Percentiles rank a stretch among this genome's conserved stretches.
Evolutionary conservation across 306 rosid genomes (phyloP).

Genomic region (Cotoneaster glaucophyllus): DNA sequence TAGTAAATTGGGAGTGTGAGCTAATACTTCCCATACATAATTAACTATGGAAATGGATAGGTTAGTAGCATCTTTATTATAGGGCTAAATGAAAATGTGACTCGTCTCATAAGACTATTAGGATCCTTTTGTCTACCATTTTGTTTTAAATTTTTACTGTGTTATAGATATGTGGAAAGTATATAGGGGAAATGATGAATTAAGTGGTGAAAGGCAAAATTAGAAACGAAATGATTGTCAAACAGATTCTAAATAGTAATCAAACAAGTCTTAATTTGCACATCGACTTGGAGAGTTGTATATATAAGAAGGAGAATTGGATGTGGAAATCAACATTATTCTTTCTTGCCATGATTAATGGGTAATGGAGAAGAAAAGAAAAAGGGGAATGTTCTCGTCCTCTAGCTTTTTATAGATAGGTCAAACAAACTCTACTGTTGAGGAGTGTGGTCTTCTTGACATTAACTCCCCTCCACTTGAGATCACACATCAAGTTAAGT

Average conservation of each 20-base stretch:
- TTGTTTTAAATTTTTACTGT: not conserved
- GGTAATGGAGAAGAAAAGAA: not conserved
- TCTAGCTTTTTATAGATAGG: not conserved
- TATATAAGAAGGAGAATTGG: not conserved
- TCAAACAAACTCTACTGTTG: not conserved
- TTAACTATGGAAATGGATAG: not conserved
- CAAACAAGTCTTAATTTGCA: not conserved
- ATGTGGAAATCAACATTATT: not conserved
- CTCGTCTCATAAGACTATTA: not conserved
- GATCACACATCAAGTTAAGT: not conserved
- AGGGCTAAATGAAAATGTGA: not conserved
- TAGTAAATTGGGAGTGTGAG: not conserved
- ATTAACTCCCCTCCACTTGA: not conserved
- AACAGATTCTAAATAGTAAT: not conserved
- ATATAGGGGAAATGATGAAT: not conserved
- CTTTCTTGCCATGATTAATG: not conserved
- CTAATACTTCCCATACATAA: not conserved
- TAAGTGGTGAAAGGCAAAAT: not conserved
- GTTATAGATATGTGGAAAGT: not conserved
- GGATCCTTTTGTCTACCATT: not conserved
- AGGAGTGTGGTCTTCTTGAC: not conserved
- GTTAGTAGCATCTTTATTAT: not conserved
- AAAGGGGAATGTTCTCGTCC: not conserved
- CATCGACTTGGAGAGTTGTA: no score
- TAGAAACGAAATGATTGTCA: no score